A percentile compares a stretch with the other conserved stretches of the same genome.
Evolutionary conservation across 2,329 filamentous ascomycete species (phyloP).

Genomic region (Curvularia eragrostidis): DNA sequence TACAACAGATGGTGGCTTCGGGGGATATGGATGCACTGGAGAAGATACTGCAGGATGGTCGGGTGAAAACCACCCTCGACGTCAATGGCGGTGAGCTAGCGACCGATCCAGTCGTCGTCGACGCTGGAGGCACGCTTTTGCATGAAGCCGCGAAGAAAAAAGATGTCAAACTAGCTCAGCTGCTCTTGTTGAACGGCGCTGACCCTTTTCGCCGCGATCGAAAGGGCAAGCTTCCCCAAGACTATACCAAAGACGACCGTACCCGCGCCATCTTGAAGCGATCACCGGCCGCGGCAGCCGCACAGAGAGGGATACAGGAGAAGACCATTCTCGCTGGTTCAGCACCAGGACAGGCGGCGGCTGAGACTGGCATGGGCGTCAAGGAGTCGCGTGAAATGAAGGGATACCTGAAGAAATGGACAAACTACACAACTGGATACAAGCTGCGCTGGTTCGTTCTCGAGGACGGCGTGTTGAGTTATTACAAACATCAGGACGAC

Average conservation of each 20-base stretch:
- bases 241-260: constrained; percentile 92
- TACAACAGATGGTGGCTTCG: constrained; percentile 77
- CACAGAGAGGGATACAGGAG: constrained; percentile 94
- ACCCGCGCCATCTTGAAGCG: constrained; percentile 89
- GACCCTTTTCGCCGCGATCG: constrained; percentile 95
- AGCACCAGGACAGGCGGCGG: constrained; percentile 64
- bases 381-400: constrained; percentile 97
- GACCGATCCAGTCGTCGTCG: constrained; percentile 76
- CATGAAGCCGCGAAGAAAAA: constrained; percentile 91
- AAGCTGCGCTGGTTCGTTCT: constrained; percentile 98
- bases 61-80: constrained; percentile 85
- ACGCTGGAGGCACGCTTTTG: constrained; percentile 87
- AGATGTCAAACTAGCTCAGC: constrained; percentile 86
- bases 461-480: constrained; percentile 95
- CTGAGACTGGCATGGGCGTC: constrained; percentile 67
- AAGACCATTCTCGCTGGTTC: constrained; percentile 89
- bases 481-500: constrained; percentile 99
- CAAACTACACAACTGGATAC: constrained; percentile 96
- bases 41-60: constrained; percentile 79
- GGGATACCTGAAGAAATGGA: constrained; percentile 99
- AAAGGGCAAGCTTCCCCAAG: constrained; percentile 93
- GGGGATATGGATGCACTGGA: constrained; percentile 81
- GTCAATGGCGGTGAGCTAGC: constrained; percentile 91
- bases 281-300: constrained; percentile 91
- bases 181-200: constrained; percentile 89